phyloP scores from a whole-genome alignment of 495 filamentous ascomycete genomes.

The Hypomontagnella monticulosa region DNA sequence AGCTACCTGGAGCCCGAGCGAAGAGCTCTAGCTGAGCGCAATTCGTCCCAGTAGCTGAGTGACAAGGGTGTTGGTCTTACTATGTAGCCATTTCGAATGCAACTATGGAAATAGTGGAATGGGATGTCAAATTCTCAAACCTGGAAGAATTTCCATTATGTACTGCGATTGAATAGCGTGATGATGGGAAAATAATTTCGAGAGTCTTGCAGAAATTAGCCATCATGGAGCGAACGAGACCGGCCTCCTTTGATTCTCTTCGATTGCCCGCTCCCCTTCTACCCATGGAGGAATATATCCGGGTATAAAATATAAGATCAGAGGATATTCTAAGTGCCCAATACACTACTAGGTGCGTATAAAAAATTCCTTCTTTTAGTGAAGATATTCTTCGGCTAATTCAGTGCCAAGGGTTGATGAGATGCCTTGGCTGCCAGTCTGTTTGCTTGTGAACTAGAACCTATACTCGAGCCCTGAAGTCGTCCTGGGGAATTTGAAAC shows the following conservation, averaged over 20 bases:
- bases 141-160: neutral
- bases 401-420: neutral
- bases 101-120: constrained; percentile 3
- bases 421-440: neutral
- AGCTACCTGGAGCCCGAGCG: constrained; percentile 6
- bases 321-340: too few species aligned
- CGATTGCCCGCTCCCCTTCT: too few species aligned
- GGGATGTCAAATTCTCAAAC: constrained; percentile 1
- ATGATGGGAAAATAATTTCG: neutral
- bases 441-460: neutral
- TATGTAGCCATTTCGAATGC: constrained; percentile 14
- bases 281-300: too few species aligned
- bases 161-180: neutral
- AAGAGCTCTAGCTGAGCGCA: constrained; percentile 10
- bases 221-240: too few species aligned
- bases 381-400: neutral
- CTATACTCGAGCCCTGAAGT: neutral
- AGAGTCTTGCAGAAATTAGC: neutral
- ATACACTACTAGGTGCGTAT: too few species aligned
- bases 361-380: too few species aligned
- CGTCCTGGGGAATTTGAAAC: constrained; percentile 1
- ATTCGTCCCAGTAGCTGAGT: neutral
- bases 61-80: constrained; percentile 24
- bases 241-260: too few species aligned
- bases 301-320: too few species aligned